Conservation (phyloP, 2,329 filamentous ascomycete species). For the Chaetoscypha palmicola region DNA sequence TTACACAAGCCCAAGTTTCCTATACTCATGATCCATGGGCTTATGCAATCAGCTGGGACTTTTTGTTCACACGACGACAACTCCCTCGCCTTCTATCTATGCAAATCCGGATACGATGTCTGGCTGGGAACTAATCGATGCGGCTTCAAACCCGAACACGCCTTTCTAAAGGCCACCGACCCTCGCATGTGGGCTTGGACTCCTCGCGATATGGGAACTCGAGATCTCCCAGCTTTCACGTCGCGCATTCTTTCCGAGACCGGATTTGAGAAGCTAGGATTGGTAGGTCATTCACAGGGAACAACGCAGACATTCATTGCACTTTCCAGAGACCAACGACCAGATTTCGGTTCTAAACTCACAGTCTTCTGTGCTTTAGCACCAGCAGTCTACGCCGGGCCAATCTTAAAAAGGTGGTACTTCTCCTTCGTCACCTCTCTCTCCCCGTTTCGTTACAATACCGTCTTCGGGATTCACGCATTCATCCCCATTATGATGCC, state of each 20-base stretch:
- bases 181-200: constrained; percentile 98
- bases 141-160: constrained; percentile 73
- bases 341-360: constrained; percentile 73
- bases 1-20: constrained; percentile 48
- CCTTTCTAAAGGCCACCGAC: constrained; percentile 61
- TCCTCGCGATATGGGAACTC: constrained; percentile 85
- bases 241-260: constrained; percentile 77
- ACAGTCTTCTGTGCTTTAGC: constrained; percentile 88
- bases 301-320: constrained; percentile 85
- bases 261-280: constrained; percentile 71
- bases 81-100: constrained; percentile 84
- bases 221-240: constrained; percentile 76
- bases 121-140: constrained; percentile 95
- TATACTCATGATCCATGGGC: constrained; percentile 78
- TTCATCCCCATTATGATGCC: constrained; percentile 94
- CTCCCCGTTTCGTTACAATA: constrained; percentile 65
- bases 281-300: constrained; percentile 85
- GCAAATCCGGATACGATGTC: constrained; percentile 87
- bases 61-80: constrained; percentile 88
- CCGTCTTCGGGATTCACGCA: constrained; percentile 84
- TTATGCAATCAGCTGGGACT: constrained; percentile 80
- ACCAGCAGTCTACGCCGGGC: constrained; percentile 83
- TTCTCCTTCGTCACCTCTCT: constrained; percentile 88
- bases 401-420: constrained; percentile 77
- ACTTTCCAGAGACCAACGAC: constrained; percentile 81